phyloP scores from a whole-genome alignment of 129 eudicot genomes.

The Artemisia tridentata region DNA sequence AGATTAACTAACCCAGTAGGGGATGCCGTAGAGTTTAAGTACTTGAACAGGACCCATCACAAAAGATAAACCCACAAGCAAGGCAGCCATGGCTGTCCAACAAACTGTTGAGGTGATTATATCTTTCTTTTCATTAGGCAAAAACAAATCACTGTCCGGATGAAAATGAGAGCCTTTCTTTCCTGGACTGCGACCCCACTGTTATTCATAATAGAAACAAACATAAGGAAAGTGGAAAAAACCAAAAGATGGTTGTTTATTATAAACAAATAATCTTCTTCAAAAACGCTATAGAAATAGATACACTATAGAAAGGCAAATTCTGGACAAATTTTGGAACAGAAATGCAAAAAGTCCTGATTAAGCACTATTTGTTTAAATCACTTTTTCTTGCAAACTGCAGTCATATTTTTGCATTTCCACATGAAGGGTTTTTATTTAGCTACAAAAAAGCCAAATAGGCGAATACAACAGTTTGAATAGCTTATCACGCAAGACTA shows the following conservation, averaged over 20 bases:
- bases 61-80: constrained; percentile 74
- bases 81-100: constrained; percentile 85
- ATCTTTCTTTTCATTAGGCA: constrained; percentile 65
- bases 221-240: constrained; percentile 3
- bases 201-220: constrained; percentile 12
- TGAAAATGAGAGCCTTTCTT: constrained; percentile 84
- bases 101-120: constrained; percentile 83
- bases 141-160: constrained; percentile 78
- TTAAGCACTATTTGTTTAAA: neutral
- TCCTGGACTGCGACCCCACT: constrained; percentile 96
- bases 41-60: constrained; percentile 81
- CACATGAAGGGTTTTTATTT: no score
- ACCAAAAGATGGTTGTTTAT: no score
- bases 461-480: no score
- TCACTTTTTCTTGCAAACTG: neutral
- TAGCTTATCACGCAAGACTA: no score
- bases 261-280: neutral
- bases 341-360: neutral
- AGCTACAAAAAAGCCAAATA: no score
- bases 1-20: constrained; percentile 67
- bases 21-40: constrained; percentile 90
- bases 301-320: neutral
- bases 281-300: no score
- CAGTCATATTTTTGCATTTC: neutral
- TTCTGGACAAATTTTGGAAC: neutral